Conservation (phyloP, 1,284 basidiomycete genomes). For the Termitomyces sp. region DNA sequence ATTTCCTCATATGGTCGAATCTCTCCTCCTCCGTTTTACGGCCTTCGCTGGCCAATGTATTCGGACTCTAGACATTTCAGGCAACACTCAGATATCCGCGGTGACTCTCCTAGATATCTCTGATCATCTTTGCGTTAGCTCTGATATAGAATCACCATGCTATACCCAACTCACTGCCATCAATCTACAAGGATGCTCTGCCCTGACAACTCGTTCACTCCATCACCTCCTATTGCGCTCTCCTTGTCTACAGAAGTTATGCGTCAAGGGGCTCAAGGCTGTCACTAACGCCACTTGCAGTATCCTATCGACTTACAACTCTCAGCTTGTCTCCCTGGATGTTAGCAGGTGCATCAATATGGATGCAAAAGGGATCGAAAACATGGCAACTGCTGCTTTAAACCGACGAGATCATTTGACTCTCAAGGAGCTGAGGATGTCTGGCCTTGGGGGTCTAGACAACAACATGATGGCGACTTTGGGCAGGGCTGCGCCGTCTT, state of each 20-base stretch:
- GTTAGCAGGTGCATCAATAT: constrained; percentile 71
- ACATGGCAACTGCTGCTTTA: constrained; percentile 37
- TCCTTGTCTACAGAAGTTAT: constrained; percentile 54
- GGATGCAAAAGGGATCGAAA: constrained; percentile 55
- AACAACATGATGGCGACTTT: constrained; percentile 56
- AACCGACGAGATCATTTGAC: constrained; percentile 39
- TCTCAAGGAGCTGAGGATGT: constrained; percentile 58
- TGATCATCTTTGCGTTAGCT: constrained; percentile 42
- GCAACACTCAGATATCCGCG: constrained; percentile 53
- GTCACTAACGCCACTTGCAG: constrained; percentile 74
- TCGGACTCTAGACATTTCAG: constrained; percentile 57
- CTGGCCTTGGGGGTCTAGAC: constrained; percentile 57
- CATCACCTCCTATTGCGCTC: constrained; percentile 69
- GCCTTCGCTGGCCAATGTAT: constrained; percentile 63
- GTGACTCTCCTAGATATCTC: constrained; percentile 47
- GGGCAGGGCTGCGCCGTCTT: constrained; percentile 59
- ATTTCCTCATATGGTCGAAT: constrained; percentile 51
- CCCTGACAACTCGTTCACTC: constrained; percentile 60
- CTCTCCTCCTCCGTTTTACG: constrained; percentile 46
- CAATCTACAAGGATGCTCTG: constrained; percentile 72
- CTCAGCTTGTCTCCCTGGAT: constrained; percentile 58
- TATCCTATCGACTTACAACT: constrained; percentile 54
- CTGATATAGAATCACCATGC: constrained; percentile 26
- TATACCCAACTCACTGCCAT: constrained; percentile 65
- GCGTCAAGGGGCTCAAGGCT: constrained; percentile 61